phyloP scores from a whole-genome alignment of 805 yeast species.

The Ogataea dorogensis region DNA sequence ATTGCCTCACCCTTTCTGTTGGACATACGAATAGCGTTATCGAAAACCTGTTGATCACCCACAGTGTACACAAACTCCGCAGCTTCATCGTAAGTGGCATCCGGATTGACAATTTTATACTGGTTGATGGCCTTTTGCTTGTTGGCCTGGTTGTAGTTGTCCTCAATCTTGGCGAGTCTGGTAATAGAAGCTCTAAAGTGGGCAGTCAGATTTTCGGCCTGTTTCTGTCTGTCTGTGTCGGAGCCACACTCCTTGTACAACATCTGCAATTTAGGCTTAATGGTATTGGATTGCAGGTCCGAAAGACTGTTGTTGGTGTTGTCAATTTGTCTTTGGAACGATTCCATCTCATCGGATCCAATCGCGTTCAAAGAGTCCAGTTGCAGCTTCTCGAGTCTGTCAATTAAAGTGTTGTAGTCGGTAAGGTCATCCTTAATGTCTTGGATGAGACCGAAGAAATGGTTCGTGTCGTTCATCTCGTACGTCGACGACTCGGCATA shows the following conservation, averaged over 20 bases:
- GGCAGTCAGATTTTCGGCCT: conserved; percentile 84
- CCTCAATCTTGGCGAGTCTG: conserved; percentile 82
- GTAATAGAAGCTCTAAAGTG: conserved; percentile 84
- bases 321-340: conserved; percentile 74
- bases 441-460: conserved; percentile 68
- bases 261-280: conserved; percentile 73
- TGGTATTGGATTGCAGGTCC: conserved; percentile 62
- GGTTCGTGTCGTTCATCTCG: conserved; percentile 32
- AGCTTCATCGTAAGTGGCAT: conserved; percentile 80
- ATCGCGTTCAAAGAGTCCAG: conserved; percentile 69
- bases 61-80: conserved; percentile 81
- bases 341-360: conserved; percentile 65
- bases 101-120: conserved; percentile 84
- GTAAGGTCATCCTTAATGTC: conserved; percentile 66
- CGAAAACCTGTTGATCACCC: conserved; percentile 87
- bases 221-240: conserved; percentile 81
- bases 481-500: conserved; percentile 19
- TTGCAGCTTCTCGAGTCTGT: conserved; percentile 69
- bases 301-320: conserved; percentile 74
- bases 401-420: conserved; percentile 67
- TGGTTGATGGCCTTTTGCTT: conserved; percentile 89
- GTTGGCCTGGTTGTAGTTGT: conserved; percentile 79
- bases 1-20: conserved; percentile 94
- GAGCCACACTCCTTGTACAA: conserved; percentile 68
- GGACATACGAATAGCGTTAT: conserved; percentile 84